Evolutionary conservation across 768 basidiomycete species (phyloP).

Genomic region (Albatrellus ellisii): DNA sequence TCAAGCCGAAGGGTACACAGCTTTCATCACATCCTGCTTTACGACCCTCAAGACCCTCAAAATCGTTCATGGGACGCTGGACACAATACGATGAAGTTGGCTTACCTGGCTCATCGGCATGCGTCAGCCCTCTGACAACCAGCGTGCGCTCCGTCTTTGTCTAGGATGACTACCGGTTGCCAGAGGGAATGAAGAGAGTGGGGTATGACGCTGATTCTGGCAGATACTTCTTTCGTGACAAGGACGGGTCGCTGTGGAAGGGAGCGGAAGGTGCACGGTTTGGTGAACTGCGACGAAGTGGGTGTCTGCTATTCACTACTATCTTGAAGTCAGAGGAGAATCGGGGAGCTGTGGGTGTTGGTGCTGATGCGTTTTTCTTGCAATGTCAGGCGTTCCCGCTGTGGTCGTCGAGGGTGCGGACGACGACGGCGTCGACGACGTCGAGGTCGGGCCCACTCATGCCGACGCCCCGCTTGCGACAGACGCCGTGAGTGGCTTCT

Average conservation of each 20-base stretch:
- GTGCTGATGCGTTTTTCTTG: neutral
- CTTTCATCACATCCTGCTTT: constrained; percentile 3
- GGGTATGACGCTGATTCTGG: constrained; percentile 67
- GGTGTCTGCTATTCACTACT: constrained; percentile 1
- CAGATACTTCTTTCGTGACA: constrained; percentile 50
- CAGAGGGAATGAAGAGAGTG: constrained; percentile 43
- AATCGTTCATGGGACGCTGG: constrained; percentile 22
- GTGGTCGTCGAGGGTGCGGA: neutral
- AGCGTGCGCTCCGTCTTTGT: constrained; percentile 1
- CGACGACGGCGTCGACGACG: constrained; percentile 5
- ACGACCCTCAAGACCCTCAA: constrained; percentile 14
- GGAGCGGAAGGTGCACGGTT: constrained; percentile 49
- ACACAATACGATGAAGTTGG: constrained; percentile 25
- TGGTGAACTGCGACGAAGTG: constrained; percentile 35
- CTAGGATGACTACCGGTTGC: constrained; percentile 40
- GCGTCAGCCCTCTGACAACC: neutral
- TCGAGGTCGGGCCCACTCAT: constrained; percentile 10
- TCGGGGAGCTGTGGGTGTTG: neutral
- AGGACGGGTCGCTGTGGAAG: constrained; percentile 39
- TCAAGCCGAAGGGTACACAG: too few relatives aligned
- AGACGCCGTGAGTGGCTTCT: constrained; percentile 8
- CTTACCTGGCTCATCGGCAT: neutral
- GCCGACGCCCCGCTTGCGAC: constrained; percentile 2
- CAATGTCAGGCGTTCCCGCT: constrained; percentile 1
- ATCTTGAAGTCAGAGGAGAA: neutral